Conservation (phyloP, 202 grass and related monocot species). For the Sporobolus alterniflorus region DNA sequence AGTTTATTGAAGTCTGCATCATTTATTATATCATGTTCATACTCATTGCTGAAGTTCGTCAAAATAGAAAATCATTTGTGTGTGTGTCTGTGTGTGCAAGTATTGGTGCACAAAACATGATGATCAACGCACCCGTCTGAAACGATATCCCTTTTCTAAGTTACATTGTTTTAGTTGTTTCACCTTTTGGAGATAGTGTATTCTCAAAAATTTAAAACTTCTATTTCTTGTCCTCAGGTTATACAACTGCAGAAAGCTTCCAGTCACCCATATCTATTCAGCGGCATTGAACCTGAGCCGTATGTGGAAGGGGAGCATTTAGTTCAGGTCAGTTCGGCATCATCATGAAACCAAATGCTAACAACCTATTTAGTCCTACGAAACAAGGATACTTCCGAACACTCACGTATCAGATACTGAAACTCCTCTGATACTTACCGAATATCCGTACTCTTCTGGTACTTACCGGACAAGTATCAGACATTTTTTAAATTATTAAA, state of each 20-base stretch:
- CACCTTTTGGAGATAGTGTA: conserved; percentile 13
- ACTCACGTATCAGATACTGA: too few relatives aligned
- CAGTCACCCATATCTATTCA: conserved; percentile 96
- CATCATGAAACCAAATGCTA: conserved; percentile 21
- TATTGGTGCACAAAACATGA: not conserved
- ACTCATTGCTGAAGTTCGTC: not conserved
- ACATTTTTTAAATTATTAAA: too few relatives aligned
- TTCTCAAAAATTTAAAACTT: not conserved
- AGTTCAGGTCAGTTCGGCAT: conserved; percentile 61
- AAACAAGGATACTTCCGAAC: too few relatives aligned
- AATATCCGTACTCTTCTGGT: too few relatives aligned
- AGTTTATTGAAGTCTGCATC: conserved; percentile 15
- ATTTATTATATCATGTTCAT: conserved; percentile 12
- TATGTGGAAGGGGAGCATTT: conserved; percentile 97
- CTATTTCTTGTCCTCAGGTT: conserved; percentile 53
- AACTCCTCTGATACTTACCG: too few relatives aligned
- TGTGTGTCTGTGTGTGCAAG: conserved; percentile 8
- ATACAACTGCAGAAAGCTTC: conserved; percentile 94
- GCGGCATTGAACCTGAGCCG: conserved; percentile 93
- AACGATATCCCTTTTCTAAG: not conserved
- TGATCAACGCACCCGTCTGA: not conserved
- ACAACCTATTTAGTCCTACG: not conserved
- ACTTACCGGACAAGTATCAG: too few relatives aligned
- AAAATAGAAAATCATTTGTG: not conserved
- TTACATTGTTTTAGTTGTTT: conserved; percentile 5